Base-by-base conservation (phyloP, 768 basidiomycete species). In the Lepiota brunneoincarnata region DNA sequence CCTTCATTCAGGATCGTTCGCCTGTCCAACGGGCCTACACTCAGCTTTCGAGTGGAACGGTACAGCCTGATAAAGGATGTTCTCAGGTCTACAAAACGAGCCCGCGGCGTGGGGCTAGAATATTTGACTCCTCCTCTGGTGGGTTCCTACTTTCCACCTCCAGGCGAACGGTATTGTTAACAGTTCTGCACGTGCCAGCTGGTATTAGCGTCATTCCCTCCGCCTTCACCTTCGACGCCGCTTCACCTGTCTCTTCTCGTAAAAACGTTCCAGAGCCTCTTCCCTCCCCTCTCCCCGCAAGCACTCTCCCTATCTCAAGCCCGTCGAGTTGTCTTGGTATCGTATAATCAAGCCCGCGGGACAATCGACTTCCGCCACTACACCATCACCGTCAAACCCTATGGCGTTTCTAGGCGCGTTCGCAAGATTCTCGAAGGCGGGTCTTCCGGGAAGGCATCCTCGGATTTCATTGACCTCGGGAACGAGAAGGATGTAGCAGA, bases 191-290 rank as follows among this genome's bases (percentile, higher is more conserved):
- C 20, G 56, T 39, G n/a, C 35, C 66, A 96, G 96, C 86, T 98
- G 54, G 96, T 99, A 2, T 83, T 98, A 23, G 91, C 88, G 58
- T 96, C 86, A 15, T 96, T 84, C 71, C 93, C 83, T 49, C 83
- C 78, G 54, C 87, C 84, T 46, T 85, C 82, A 9, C 87, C 89
- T 2, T 78, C 74, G 20, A 87, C 87, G 2, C 88, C 92, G 2
- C 83, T 86, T 2, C 93, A 98, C 66, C 78, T 98, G 36, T 80
- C 91, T 35, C 86, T 98, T 54, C 81, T 98, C 64, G 88, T 94
- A 81, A 97, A 97, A 70, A 84, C 93, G 55, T 97, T 99, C 73
- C 97, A 98, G 69, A 87, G 91, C 26, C 75, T 99, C 56, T 99
- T 98, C 73, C 97, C 97, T 4, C 89, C 97, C 0, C 90, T 99